Evolutionary conservation across 345 rosid species (phyloP).

Genomic region (Gossypium mustelinum): DNA sequence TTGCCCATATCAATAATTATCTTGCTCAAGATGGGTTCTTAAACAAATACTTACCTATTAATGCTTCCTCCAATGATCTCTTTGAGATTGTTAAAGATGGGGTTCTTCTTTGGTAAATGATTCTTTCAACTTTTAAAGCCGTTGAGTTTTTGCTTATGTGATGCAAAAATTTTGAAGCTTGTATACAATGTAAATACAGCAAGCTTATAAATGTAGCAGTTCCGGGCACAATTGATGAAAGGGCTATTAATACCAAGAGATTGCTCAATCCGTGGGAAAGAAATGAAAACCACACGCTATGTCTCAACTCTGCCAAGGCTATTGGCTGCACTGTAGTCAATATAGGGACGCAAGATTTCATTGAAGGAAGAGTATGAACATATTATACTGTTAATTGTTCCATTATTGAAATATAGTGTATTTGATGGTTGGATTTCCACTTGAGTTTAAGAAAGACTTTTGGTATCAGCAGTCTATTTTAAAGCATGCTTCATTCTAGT

Average conservation of each 20-base stretch:
- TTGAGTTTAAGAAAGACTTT: not conserved
- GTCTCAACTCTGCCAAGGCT: conserved; percentile 96
- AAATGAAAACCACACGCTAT: conserved; percentile 93
- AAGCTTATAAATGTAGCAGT: conserved; percentile 98
- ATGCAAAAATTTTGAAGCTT: conserved; percentile 1
- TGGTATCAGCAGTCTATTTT: not conserved
- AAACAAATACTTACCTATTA: conserved; percentile 68
- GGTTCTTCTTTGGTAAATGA: conserved; percentile 80
- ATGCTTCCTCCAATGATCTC: conserved; percentile 83
- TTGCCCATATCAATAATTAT: conserved; percentile 85
- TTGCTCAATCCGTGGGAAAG: conserved; percentile 98
- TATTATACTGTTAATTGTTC: not conserved
- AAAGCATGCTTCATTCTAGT: conserved; percentile 8
- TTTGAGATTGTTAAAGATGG: conserved; percentile 94
- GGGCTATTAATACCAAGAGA: conserved; percentile 91
- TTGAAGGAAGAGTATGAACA: conserved; percentile 90
- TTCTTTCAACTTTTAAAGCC: not conserved
- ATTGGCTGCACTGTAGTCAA: conserved; percentile 98
- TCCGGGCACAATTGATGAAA: conserved; percentile 97
- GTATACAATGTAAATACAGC: conserved; percentile 39
- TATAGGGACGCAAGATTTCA: conserved; percentile 87
- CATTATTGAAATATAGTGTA: not conserved
- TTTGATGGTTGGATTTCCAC: not conserved
- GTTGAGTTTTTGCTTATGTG: not conserved
- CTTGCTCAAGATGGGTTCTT: conserved; percentile 75